Percentiles rank a stretch among this genome's conserved stretches.
phyloP scores from a whole-genome alignment of 2,329 filamentous ascomycete genomes.

The Apiospora koreana region DNA sequence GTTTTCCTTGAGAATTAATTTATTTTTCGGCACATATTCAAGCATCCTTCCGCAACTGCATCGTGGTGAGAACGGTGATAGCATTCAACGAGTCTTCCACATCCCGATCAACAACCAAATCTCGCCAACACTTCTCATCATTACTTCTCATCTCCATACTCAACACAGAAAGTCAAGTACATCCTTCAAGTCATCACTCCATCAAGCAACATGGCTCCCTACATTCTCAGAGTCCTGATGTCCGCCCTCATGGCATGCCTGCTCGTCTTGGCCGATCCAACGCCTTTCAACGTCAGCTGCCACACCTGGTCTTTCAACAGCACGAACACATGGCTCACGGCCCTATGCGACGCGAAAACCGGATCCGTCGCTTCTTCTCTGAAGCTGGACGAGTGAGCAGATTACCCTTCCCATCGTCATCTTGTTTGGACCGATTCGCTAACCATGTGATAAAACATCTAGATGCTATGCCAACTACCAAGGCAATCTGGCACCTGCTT shows the following conservation, averaged over 20 bases:
- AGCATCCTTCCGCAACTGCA: too few species aligned
- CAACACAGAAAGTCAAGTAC: not conserved
- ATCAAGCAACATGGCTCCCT: not conserved
- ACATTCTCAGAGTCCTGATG: not conserved
- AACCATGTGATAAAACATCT: not conserved
- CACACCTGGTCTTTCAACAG: not conserved
- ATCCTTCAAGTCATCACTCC: not conserved
- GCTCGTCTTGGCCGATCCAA: not conserved
- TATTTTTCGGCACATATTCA: too few species aligned
- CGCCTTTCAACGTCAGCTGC: not conserved
- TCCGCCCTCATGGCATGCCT: not conserved
- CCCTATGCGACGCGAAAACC: not conserved
- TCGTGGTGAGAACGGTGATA: too few species aligned
- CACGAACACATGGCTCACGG: not conserved
- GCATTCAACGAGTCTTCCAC: not conserved
- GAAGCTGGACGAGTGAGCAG: constrained; percentile 1
- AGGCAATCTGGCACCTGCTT: not conserved
- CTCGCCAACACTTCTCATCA: too few species aligned
- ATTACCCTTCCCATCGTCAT: too few species aligned
- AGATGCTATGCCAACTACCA: constrained; percentile 9
- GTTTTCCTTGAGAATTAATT: too few species aligned
- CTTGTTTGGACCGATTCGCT: not conserved
- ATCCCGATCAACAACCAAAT: not conserved
- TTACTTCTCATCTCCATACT: not conserved
- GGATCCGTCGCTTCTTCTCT: not conserved